These are phyloP conservation scores for Arthrobotrys musiformis DNA, from an alignment of 2,329 filamentous ascomycete genomes.

Conservation along the genomic window DNA sequence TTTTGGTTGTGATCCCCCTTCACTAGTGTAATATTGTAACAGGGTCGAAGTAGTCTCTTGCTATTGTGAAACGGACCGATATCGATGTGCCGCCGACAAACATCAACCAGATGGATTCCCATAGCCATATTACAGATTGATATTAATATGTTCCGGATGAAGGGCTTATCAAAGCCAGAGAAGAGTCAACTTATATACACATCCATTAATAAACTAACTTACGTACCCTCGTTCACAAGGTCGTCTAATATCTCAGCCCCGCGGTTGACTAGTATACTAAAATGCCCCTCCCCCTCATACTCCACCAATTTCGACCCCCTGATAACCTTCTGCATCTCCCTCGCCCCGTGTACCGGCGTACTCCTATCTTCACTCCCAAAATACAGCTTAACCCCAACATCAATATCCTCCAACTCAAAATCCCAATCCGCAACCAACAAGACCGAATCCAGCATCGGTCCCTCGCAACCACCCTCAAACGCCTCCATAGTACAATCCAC, in stretches of 20 bases:
- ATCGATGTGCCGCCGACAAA: too few relatives aligned
- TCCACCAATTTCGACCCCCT: conserved; percentile 61
- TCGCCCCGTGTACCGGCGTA: conserved; percentile 60
- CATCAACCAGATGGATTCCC: too few relatives aligned
- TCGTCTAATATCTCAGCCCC: conserved; percentile 38
- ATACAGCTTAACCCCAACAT: conserved; percentile 59
- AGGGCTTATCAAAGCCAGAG: too few relatives aligned
- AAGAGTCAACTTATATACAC: neutral
- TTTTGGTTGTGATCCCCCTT: too few relatives aligned
- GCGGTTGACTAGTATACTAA: conserved; percentile 57
- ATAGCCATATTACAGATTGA: too few relatives aligned
- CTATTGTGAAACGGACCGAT: too few relatives aligned
- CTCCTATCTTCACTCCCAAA: conserved; percentile 60
- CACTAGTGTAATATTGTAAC: too few relatives aligned
- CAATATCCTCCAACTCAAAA: conserved; percentile 59
- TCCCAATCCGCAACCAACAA: conserved; percentile 60
- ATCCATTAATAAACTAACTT: too few relatives aligned
- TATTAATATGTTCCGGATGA: too few relatives aligned
- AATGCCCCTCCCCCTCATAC: conserved; percentile 61
- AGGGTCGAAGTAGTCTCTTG: too few relatives aligned
- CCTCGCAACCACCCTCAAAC: conserved; percentile 59
- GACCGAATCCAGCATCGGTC: conserved; percentile 59
- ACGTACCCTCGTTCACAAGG: conserved; percentile 22
- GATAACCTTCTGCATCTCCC: conserved; percentile 62
- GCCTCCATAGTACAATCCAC: conserved; percentile 57